Base-by-base conservation (phyloP, 306 rosid genomes). In the Sindora glabra region DNA sequence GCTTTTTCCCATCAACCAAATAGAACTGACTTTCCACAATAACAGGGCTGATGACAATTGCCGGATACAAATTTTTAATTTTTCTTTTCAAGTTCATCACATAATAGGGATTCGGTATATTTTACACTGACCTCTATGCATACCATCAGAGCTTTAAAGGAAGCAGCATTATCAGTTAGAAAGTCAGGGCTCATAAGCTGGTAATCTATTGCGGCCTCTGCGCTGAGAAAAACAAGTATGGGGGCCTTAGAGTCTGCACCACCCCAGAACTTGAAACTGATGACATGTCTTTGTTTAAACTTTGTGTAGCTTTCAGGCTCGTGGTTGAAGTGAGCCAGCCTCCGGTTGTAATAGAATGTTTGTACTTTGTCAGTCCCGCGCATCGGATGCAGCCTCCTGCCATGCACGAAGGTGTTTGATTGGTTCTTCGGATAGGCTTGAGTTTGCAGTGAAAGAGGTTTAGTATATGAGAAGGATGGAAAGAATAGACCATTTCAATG, bases 121-220 rank as follows among this genome's bases (percentile, higher is more conserved):
- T n/a, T n/a, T n/a, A n/a, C n/a, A n/a, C n/a, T n/a, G 14, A 88
- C 96, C 97, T 89, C 95, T 8, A 86, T 83, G 54, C 68, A 83
- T 5, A 89, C 64, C 15, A 66, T 14, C 58, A 86, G 86, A 66
- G 97, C 95, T 3, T 71, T 73, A 15, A 89, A 89, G 5, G 74
- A 58, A 48, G 60, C 33, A 7, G 89, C 97, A 2, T 81, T 86
- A 33, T 89, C 87, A 5, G 65, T 26, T 12, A 83, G 52, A 69
- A 89, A 89, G 15, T 87, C 89, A 54, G 86, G 15, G 27, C 0
- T 2, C 2, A 1, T 0, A 2, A 75, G 48, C 19, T 59, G 72
- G 9, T 0, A 3, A 57, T 89, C 95, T 24, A 89, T 16, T 5
- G 92, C 13, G 17, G 4, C 64, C 64, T 89, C 95, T 2, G 83